Evolutionary conservation across 768 basidiomycete genomes (phyloP).

Genomic region (Leccinum obscurum): DNA sequence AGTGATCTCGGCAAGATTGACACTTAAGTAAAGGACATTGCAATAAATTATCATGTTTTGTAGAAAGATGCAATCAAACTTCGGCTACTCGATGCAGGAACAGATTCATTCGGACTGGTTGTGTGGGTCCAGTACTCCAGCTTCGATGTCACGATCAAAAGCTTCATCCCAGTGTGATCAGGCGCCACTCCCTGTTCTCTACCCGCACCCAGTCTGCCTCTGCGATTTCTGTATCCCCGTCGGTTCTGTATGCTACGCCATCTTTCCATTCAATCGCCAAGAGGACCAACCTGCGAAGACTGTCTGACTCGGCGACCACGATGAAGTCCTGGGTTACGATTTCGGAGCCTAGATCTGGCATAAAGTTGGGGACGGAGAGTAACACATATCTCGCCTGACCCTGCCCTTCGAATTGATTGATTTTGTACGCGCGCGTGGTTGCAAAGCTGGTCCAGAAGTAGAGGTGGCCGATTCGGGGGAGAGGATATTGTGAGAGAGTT

Average conservation of each 20-base stretch:
- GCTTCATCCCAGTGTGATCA: background rate
- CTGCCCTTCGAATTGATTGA: background rate
- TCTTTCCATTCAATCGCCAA: background rate
- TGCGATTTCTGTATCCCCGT: background rate
- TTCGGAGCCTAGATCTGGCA: background rate
- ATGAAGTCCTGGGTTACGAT: slow-evolving; percentile 15
- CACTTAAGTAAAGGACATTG: too few species aligned
- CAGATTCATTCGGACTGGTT: too few species aligned
- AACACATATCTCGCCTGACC: background rate
- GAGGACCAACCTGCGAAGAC: background rate
- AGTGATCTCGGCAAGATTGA: too few species aligned
- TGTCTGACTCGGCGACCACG: slow-evolving; percentile 6
- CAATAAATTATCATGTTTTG: background rate
- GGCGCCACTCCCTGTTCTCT: slow-evolving; percentile 16
- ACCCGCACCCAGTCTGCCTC: slow-evolving; percentile 3
- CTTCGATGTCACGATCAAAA: background rate
- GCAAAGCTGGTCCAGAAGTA: slow-evolving; percentile 19
- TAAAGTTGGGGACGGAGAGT: background rate
- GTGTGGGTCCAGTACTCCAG: background rate
- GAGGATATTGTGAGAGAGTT: background rate
- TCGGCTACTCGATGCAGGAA: background rate
- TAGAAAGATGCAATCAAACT: background rate
- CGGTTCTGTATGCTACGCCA: background rate
- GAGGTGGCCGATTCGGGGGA: slow-evolving; percentile 4
- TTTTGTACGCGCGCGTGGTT: background rate